Percentiles rank a stretch among this genome's conserved stretches.
Evolutionary conservation across 1,284 basidiomycete species (phyloP).

Genomic region (Sporisorium graminicola): DNA sequence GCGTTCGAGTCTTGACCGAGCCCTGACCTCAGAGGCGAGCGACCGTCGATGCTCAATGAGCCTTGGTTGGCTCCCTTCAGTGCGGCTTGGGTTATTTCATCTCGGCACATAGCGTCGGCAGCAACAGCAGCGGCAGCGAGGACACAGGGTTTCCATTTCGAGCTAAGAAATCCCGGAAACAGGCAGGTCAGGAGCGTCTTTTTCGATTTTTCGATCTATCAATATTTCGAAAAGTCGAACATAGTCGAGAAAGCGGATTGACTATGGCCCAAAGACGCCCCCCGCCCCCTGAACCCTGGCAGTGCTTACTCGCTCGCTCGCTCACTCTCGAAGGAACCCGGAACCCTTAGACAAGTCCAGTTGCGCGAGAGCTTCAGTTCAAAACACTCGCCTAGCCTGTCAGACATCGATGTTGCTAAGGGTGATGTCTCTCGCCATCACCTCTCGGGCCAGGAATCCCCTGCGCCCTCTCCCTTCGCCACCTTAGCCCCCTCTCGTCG

Average conservation of each 20-base stretch:
- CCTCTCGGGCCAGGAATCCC: slow-evolving; percentile 11
- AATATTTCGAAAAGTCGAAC: neutral
- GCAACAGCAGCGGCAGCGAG: neutral
- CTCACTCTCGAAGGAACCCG: neutral
- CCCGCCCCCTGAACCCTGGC: slow-evolving; percentile 7
- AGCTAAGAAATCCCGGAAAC: neutral
- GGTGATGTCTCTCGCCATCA: neutral
- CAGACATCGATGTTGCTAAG: neutral
- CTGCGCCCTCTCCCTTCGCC: slow-evolving; percentile 21
- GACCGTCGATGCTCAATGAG: neutral
- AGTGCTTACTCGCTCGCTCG: neutral
- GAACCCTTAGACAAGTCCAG: slow-evolving; percentile 30
- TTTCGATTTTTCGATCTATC: slow-evolving; percentile 4
- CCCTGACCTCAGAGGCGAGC: neutral
- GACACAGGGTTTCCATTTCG: neutral
- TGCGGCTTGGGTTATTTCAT: slow-evolving; percentile 3
- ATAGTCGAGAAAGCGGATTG: neutral
- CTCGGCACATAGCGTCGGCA: slow-evolving; percentile 6
- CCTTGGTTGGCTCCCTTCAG: neutral
- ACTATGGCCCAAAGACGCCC: neutral
- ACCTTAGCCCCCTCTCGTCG: neutral
- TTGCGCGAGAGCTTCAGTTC: slow-evolving; percentile 16
- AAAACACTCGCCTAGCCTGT: neutral
- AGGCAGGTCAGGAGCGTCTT: neutral
- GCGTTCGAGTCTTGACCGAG: neutral